A percentile compares a stretch with the other conserved stretches of the same genome.
Conservation (phyloP, 768 basidiomycete genomes). For the Leccinum boreale region DNA sequence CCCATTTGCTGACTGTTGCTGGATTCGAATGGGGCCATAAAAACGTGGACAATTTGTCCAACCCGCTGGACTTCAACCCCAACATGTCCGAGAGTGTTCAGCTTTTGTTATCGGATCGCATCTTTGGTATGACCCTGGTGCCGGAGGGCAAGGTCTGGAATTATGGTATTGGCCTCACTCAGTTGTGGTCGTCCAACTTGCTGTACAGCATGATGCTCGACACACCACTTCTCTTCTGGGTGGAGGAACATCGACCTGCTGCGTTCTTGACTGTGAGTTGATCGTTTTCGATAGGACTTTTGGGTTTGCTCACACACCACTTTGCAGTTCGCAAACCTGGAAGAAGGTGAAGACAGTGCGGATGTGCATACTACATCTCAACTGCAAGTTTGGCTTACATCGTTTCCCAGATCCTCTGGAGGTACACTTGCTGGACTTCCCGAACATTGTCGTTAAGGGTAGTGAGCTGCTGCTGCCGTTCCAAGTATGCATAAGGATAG, state of each 20-base stretch:
- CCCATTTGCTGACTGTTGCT: constrained; percentile 84
- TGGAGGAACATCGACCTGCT: constrained; percentile 92
- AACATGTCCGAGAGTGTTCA: constrained; percentile 97
- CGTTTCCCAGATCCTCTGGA: too few relatives aligned
- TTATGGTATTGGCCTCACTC: constrained; percentile 91
- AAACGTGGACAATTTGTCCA: constrained; percentile 80
- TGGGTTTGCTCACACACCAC: too few relatives aligned
- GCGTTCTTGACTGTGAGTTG: too few relatives aligned
- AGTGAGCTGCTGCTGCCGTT: too few relatives aligned
- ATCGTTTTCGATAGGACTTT: too few relatives aligned
- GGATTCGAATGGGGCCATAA: constrained; percentile 99
- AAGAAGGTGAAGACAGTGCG: too few relatives aligned
- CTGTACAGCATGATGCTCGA: constrained; percentile 83
- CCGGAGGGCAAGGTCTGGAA: constrained; percentile 97
- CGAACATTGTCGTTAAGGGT: too few relatives aligned
- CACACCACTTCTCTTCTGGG: constrained; percentile 95
- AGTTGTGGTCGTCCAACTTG: constrained; percentile 81
- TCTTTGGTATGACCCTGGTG: constrained; percentile 93
- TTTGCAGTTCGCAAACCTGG: too few relatives aligned
- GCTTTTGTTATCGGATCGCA: constrained; percentile 89
- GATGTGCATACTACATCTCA: too few relatives aligned
- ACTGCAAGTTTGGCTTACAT: too few relatives aligned
- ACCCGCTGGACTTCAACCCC: constrained; percentile 91
- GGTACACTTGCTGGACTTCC: too few relatives aligned
- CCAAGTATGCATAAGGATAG: too few relatives aligned